Evolutionary conservation across 768 basidiomycete genomes (phyloP).

Genomic region (Calocybe gangraenosa): DNA sequence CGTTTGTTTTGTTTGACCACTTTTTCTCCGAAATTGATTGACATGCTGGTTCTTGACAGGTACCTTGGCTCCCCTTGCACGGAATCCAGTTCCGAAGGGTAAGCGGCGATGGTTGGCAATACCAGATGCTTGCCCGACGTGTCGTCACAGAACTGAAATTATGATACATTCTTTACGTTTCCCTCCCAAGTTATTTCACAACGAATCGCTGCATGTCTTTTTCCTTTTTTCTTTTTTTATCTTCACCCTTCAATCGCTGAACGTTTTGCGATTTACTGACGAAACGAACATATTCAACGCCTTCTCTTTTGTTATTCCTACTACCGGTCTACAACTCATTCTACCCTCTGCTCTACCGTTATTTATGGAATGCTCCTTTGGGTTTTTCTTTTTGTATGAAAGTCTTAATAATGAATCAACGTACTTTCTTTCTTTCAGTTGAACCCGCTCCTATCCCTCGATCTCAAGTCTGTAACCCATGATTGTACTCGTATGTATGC

Average conservation of each 20-base stretch:
- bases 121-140: conserved; percentile 89
- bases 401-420: no score
- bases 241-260: not conserved
- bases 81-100: conserved; percentile 93
- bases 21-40: not conserved
- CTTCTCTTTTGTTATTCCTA: not conserved
- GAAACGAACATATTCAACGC: not conserved
- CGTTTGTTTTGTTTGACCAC: conserved; percentile 17
- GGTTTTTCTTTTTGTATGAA: not conserved
- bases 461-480: no score
- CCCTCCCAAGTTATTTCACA: not conserved
- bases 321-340: not conserved
- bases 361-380: not conserved
- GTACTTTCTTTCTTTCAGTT: no score
- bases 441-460: no score
- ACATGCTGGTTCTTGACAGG: conserved; percentile 39
- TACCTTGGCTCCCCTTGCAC: conserved; percentile 89
- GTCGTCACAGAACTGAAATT: conserved; percentile 81
- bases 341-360: not conserved
- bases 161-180: not conserved
- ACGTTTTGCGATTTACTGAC: not conserved
- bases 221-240: conserved; percentile 1
- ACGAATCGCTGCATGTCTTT: not conserved
- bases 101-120: conserved; percentile 93
- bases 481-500: no score